A percentile compares a stretch with the other conserved stretches of the same genome.
Conservation (phyloP, 306 rosid species). For the Cucurbita ficifolia region DNA sequence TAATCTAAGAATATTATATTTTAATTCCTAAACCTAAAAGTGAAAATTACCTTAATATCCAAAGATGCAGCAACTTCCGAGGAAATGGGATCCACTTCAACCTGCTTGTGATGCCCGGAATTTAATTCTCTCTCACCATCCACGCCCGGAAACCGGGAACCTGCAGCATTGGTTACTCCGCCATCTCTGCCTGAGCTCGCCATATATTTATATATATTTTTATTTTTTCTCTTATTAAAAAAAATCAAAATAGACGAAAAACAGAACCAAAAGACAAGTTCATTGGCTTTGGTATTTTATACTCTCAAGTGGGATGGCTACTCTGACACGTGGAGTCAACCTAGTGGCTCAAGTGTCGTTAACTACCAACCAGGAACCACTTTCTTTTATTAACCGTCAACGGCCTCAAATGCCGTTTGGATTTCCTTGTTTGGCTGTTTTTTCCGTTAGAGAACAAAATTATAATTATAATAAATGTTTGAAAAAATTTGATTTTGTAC, state of each 20-base stretch:
- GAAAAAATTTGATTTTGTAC: no score
- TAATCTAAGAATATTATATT: no score
- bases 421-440: neutral
- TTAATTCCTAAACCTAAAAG: no score
- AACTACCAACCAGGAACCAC: constrained; percentile 2
- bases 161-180: neutral
- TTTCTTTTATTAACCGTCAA: constrained; percentile 11
- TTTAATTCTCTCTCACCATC: constrained; percentile 23
- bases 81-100: constrained; percentile 31
- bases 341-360: neutral
- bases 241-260: neutral
- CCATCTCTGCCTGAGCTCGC: constrained; percentile 18
- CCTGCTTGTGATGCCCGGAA: constrained; percentile 15
- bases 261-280: neutral
- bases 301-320: neutral
- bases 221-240: neutral
- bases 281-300: neutral
- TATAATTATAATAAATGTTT: no score
- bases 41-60: constrained; percentile 25
- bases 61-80: constrained; percentile 30
- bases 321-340: neutral
- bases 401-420: neutral
- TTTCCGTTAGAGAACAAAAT: no score
- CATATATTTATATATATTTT: constrained; percentile 18
- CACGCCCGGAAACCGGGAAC: constrained; percentile 21